A percentile compares a stretch with the other conserved stretches of the same genome.
Conservation (phyloP, 2,329 filamentous ascomycete species). For the Pezicula radicicola region DNA sequence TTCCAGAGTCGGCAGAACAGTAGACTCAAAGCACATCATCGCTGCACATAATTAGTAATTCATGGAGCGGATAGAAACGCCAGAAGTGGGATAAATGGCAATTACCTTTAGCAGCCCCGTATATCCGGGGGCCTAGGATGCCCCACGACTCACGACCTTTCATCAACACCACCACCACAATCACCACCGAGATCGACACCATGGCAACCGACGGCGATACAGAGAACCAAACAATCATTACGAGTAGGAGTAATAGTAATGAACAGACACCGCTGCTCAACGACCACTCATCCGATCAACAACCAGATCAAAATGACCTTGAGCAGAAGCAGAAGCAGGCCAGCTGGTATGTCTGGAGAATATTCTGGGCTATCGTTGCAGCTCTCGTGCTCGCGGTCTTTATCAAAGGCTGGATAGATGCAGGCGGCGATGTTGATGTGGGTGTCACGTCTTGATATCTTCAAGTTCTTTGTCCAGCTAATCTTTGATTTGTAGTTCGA, state of each 20-base stretch:
- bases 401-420: constrained; percentile 44
- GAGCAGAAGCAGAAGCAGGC: constrained; percentile 1
- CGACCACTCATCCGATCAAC: constrained; percentile 5
- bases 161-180: too few relatives aligned
- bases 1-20: too few relatives aligned
- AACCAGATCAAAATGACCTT: constrained; percentile 10
- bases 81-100: too few relatives aligned
- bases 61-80: too few relatives aligned
- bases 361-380: constrained; percentile 32
- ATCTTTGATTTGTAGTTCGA: constrained; percentile 35
- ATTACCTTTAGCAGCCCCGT: too few relatives aligned
- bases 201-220: background rate
- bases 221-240: background rate
- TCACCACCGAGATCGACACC: background rate
- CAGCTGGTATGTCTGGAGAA: constrained; percentile 33
- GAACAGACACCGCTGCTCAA: constrained; percentile 22
- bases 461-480: background rate
- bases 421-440: constrained; percentile 35
- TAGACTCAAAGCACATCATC: too few relatives aligned
- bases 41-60: too few relatives aligned
- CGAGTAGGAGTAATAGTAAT: background rate
- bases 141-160: too few relatives aligned
- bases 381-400: constrained; percentile 33
- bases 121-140: too few relatives aligned
- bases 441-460: constrained; percentile 7